These are phyloP conservation scores for Plenodomus lindquistii DNA, from an alignment of 2,329 filamentous ascomycete genomes.

Conservation along the genomic window DNA sequence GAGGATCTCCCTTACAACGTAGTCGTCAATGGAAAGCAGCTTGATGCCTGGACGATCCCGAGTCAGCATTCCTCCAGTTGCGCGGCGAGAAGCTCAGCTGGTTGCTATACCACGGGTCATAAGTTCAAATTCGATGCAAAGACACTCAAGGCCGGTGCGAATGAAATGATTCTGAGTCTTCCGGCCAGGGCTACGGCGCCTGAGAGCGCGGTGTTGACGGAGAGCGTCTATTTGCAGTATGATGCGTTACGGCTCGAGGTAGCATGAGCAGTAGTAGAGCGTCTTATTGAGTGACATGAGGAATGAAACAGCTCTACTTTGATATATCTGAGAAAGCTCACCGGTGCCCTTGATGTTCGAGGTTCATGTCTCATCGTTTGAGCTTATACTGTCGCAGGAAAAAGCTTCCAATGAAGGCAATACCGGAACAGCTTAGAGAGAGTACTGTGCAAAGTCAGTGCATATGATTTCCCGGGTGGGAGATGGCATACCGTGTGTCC, in stretches of 20 bases:
- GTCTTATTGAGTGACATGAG: too few species aligned
- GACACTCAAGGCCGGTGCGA: slow-evolving; percentile 56
- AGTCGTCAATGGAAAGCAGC: slow-evolving; percentile 51
- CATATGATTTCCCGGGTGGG: background rate
- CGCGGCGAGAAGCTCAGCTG: slow-evolving; percentile 62
- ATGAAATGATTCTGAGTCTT: slow-evolving; percentile 61
- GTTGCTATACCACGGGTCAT: slow-evolving; percentile 64
- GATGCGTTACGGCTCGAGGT: slow-evolving; percentile 66
- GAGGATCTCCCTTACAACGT: slow-evolving; percentile 59
- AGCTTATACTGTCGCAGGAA: slow-evolving; percentile 26
- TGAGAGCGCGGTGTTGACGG: slow-evolving; percentile 49
- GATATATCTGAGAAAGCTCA: too few species aligned
- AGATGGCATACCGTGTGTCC: slow-evolving; percentile 26
- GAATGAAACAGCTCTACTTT: too few species aligned
- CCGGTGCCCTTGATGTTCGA: too few species aligned
- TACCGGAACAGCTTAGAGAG: slow-evolving; percentile 19
- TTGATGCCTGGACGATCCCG: slow-evolving; percentile 61
- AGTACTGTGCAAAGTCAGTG: slow-evolving; percentile 11
- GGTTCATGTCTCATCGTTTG: background rate
- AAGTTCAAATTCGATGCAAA: slow-evolving; percentile 61
- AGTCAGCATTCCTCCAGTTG: slow-evolving; percentile 61
- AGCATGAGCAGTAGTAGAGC: slow-evolving; percentile 39
- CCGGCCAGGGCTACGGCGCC: slow-evolving; percentile 56
- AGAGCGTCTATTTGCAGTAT: slow-evolving; percentile 65
- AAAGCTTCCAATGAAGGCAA: slow-evolving; percentile 19